Base-by-base conservation (phyloP, 305 asterid genomes). In the Striga hermonthica region DNA sequence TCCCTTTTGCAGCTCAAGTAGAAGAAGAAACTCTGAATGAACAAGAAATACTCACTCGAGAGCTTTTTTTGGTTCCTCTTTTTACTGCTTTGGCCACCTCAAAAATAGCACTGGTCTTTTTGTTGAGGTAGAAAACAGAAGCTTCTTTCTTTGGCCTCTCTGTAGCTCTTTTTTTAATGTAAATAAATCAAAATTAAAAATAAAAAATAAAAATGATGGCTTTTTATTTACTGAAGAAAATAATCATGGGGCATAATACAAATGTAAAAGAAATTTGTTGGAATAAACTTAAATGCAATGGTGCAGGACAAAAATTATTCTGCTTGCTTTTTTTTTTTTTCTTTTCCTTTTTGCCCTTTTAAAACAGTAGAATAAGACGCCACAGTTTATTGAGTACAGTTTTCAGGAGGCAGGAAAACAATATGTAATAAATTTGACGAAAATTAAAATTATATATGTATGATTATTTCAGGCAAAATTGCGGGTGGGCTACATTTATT, bases 121-220 rank as follows among this genome's bases (percentile, higher is more conserved):
- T 77, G 80, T 80, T 77, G 84, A 74, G 71, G 80, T 78, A 77
- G 86, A 81, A 75, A 22, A 77, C n/a, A 77, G 85, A 80, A 87
- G 86, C 68, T 79, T 84, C 80, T 78, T 79, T 84, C 80, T 78
- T 77, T 79, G 85, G 83, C 81, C 80, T 81, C 76, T 89, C 31
- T 22, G 31, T 72, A 68, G 76, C 75, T 72, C 64, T 72, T 71
- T 64, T 38, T 61, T 9, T 65, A 64, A n/a, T 38, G 13, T 58
- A 66, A 22, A 22, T 22, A 22, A 22, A 22, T n/a, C n/a, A n/a
- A n/a, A n/a, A n/a, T n/a, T n/a, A n/a, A n/a, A n/a, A n/a, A n/a
- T n/a, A n/a, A n/a, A n/a, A n/a, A n/a, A n/a, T n/a, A 22, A 22
- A 22, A 22, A 22, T 22, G 31, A 2, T 6, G 36, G 57, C 9